Evolutionary conservation across 495 filamentous ascomycete genomes (phyloP).

Genomic region (Terfezia claveryi): DNA sequence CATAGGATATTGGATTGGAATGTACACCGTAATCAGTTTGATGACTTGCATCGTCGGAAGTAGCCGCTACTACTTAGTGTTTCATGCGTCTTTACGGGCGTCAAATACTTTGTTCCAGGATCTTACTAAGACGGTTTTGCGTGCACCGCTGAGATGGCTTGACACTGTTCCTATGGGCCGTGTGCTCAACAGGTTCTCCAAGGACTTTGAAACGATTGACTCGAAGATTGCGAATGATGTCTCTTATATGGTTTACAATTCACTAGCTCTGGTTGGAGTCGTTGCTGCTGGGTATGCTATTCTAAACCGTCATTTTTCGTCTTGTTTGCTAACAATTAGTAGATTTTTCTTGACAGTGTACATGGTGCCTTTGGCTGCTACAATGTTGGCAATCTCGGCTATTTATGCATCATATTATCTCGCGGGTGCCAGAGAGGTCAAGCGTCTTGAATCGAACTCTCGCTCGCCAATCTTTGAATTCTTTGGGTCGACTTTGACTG

Average conservation of each 20-base stretch:
- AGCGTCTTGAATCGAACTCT: conserved; percentile 48
- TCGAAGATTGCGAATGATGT: conserved; percentile 38
- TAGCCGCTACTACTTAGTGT: conserved; percentile 35
- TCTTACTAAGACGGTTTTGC: conserved; percentile 41
- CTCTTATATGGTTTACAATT: conserved; percentile 30
- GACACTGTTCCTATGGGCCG: conserved; percentile 63
- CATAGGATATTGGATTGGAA: conserved; percentile 39
- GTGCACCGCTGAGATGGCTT: conserved; percentile 51
- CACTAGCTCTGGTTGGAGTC: conserved; percentile 34
- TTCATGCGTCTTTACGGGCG: conserved; percentile 35
- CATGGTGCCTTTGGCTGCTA: conserved; percentile 33
- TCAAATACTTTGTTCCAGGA: conserved; percentile 42
- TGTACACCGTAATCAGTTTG: conserved; percentile 43
- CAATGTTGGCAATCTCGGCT: conserved; percentile 33
- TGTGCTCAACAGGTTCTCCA: conserved; percentile 58
- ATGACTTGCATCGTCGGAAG: conserved; percentile 33
- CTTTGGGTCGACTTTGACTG: conserved; percentile 46
- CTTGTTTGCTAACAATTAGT: no score
- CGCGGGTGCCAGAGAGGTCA: conserved; percentile 48
- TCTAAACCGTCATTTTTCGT: neutral
- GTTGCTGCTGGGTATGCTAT: conserved; percentile 29
- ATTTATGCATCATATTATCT: conserved; percentile 39
- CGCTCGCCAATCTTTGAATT: conserved; percentile 62
- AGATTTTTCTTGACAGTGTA: conserved; percentile 8
- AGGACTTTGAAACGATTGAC: conserved; percentile 54